phyloP scores from a whole-genome alignment of 768 basidiomycete species.

The Kwoniella mangroviensis region DNA sequence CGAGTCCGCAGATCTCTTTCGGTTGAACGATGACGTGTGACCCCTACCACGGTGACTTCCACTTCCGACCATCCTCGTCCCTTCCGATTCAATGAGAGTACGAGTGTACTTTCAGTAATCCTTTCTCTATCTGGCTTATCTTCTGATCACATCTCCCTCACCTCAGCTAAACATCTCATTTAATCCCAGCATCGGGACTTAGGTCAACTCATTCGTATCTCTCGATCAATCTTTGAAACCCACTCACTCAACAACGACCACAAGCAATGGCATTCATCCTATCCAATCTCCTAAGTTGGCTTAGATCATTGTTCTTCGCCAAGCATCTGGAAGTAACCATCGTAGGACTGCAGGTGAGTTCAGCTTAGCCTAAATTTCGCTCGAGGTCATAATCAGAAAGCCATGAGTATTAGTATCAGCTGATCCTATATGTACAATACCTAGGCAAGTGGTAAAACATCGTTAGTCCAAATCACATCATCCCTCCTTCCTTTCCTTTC shows the following conservation, averaged over 20 bases:
- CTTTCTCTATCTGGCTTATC: not conserved
- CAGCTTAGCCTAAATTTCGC: not conserved
- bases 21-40: too few relatives aligned
- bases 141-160: not conserved
- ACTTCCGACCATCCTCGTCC: not conserved
- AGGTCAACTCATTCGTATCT: not conserved
- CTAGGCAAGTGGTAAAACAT: constrained; percentile 92
- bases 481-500: not conserved
- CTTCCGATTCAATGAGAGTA: not conserved
- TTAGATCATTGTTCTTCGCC: constrained; percentile 76
- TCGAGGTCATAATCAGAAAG: too few relatives aligned
- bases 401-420: not conserved
- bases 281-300: constrained; percentile 66
- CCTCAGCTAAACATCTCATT: too few relatives aligned
- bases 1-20: too few relatives aligned
- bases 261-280: constrained; percentile 61
- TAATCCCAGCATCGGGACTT: too few relatives aligned
- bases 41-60: not conserved
- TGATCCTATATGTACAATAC: not conserved
- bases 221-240: not conserved
- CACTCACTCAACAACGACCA: not conserved
- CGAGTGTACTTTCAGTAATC: not conserved
- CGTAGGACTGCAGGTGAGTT: constrained; percentile 80
- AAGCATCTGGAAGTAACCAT: constrained; percentile 86
- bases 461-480: constrained; percentile 58